These are phyloP conservation scores for Leccinum longicurvipes DNA, from an alignment of 768 basidiomycete genomes.

Conservation along the genomic window DNA sequence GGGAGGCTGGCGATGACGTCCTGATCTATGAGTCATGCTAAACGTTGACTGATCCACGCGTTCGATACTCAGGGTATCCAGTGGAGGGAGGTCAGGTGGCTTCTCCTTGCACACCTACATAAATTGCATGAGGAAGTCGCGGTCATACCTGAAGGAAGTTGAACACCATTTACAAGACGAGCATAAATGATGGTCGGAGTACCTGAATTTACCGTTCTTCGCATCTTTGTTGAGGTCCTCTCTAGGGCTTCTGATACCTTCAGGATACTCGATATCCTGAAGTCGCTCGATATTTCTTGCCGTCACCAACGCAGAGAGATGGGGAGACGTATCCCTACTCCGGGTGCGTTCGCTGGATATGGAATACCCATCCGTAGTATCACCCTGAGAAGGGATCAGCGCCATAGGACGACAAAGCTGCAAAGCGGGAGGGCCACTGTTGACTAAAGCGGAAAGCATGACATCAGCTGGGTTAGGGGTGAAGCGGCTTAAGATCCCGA, in stretches of 20 bases:
- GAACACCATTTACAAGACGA: slow-evolving; percentile 9
- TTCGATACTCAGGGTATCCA: slow-evolving; percentile 89
- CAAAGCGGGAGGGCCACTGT: slow-evolving; percentile 43
- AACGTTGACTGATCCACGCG: slow-evolving; percentile 56
- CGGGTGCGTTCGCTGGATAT: slow-evolving; percentile 60
- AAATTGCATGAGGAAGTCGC: slow-evolving; percentile 96
- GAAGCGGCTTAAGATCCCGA: slow-evolving; percentile 35
- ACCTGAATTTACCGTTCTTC: slow-evolving; percentile 89
- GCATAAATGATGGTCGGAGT: slow-evolving; percentile 4
- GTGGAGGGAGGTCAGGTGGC: slow-evolving; percentile 83
- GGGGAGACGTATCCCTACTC: slow-evolving; percentile 24
- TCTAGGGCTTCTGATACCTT: slow-evolving; percentile 76
- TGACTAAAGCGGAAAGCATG: slow-evolving; percentile 53
- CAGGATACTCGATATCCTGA: slow-evolving; percentile 72
- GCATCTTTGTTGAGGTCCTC: slow-evolving; percentile 81
- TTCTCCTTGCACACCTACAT: slow-evolving; percentile 96
- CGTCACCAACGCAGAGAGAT: slow-evolving; percentile 62
- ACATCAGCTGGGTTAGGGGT: slow-evolving; percentile 31
- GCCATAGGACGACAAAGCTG: slow-evolving; percentile 66
- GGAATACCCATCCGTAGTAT: slow-evolving; percentile 43
- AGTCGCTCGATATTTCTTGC: slow-evolving; percentile 87
- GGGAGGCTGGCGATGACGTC: slow-evolving; percentile 50
- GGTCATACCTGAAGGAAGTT: slow-evolving; percentile 72
- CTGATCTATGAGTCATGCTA: slow-evolving; percentile 58
- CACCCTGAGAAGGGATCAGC: slow-evolving; percentile 66